Evolutionary conservation across 2,329 filamentous ascomycete species (phyloP).

Genomic region (Emergomyces pasteurianus): DNA sequence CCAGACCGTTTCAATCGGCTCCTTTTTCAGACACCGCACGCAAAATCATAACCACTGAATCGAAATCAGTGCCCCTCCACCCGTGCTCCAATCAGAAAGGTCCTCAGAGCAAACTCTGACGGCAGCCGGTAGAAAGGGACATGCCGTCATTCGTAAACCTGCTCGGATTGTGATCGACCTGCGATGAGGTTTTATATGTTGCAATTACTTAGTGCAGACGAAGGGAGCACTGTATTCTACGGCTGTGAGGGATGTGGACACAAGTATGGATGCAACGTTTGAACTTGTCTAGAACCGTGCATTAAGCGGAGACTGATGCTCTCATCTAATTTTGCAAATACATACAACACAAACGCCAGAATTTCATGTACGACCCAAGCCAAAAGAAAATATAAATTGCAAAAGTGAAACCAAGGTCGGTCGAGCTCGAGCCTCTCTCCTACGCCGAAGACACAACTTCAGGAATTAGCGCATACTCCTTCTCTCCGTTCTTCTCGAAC

Average conservation of each 20-base stretch:
- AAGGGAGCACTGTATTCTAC: conserved; percentile 88
- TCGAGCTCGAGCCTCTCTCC: neutral
- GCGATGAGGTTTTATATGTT: conserved; percentile 77
- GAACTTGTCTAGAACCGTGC: neutral
- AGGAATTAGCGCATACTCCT: conserved; percentile 86
- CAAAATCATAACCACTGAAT: conserved; percentile 22
- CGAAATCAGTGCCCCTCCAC: conserved; percentile 72
- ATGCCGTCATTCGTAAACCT: conserved; percentile 58
- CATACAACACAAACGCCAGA: conserved; percentile 12
- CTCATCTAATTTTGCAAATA: conserved; percentile 14
- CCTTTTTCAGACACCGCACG: conserved; percentile 51
- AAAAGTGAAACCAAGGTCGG: neutral
- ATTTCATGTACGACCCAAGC: neutral
- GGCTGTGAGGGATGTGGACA: conserved; percentile 67
- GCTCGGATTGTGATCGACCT: conserved; percentile 66
- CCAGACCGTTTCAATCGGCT: conserved; percentile 8
- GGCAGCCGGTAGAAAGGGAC: conserved; percentile 63
- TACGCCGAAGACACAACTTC: conserved; percentile 30
- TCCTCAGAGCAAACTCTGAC: conserved; percentile 78
- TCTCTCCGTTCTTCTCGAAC: conserved; percentile 78
- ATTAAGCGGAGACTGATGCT: neutral
- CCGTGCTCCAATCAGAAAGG: conserved; percentile 68
- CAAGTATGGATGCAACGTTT: conserved; percentile 47
- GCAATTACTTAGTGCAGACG: conserved; percentile 84
- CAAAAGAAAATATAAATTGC: neutral